phyloP scores from a whole-genome alignment of 2,329 filamentous ascomycete species.

The Aspergillus fructus region DNA sequence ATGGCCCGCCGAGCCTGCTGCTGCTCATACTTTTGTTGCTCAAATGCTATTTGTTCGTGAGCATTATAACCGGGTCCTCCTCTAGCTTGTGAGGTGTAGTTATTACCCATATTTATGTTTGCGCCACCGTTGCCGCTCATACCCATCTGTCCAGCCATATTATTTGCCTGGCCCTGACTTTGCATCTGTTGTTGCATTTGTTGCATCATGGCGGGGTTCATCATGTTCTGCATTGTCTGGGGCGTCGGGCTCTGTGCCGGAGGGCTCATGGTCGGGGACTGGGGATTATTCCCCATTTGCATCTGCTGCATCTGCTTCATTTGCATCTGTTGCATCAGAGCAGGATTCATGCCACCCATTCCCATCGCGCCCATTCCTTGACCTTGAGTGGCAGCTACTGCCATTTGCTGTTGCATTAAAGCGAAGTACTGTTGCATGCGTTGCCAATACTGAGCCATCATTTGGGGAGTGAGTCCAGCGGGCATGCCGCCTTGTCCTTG shows the following conservation, averaged over 20 bases:
- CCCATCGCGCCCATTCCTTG: constrained; percentile 46
- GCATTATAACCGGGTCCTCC: constrained; percentile 62
- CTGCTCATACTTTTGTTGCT: constrained; percentile 76
- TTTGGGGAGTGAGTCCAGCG: constrained; percentile 82
- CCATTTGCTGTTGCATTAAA: constrained; percentile 92
- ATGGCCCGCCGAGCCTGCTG: constrained; percentile 60
- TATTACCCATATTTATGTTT: constrained; percentile 44
- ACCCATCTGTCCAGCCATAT: constrained; percentile 38
- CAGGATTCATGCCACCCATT: constrained; percentile 71
- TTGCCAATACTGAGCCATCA: constrained; percentile 98
- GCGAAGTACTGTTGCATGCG: constrained; percentile 97
- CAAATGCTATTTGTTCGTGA: constrained; percentile 71
- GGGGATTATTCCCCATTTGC: constrained; percentile 50
- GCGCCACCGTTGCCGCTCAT: constrained; percentile 21
- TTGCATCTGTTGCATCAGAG: constrained; percentile 72
- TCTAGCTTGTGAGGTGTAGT: constrained; percentile 42
- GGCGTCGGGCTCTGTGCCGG: constrained; percentile 51
- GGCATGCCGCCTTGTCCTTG: constrained; percentile 41
- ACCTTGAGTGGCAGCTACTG: constrained; percentile 47
- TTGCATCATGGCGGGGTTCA: constrained; percentile 74
- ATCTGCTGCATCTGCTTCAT: constrained; percentile 54
- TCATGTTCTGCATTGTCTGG: constrained; percentile 54
- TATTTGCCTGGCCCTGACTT: constrained; percentile 36
- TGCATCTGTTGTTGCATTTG: constrained; percentile 66
- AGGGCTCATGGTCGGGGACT: constrained; percentile 36